Conservation (phyloP, 805 yeast genomes). For the Hanseniaspora thailandica region DNA sequence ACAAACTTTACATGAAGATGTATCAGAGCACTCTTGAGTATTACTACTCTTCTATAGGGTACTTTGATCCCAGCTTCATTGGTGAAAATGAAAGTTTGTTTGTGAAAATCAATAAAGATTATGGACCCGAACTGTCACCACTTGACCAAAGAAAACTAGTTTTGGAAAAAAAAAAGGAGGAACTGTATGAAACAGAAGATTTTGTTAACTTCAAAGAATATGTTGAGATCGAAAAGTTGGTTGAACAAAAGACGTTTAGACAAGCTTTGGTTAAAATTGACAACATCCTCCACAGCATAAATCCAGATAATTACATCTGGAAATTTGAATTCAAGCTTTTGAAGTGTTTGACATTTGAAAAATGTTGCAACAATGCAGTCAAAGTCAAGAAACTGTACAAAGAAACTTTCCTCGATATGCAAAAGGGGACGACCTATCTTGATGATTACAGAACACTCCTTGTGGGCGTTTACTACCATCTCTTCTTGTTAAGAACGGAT, state of each 20-base stretch:
- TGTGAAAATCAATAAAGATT: too few species aligned
- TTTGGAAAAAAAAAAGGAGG: too few species aligned
- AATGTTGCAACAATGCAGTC: not conserved
- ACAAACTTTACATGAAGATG: too few species aligned
- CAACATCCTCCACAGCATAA: not conserved
- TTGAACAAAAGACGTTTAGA: not conserved
- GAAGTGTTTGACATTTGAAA: not conserved
- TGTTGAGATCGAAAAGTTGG: not conserved
- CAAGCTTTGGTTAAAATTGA: not conserved
- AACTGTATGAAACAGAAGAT: not conserved
- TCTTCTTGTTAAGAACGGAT: not conserved
- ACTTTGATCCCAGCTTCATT: too few species aligned
- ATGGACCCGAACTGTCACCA: too few species aligned
- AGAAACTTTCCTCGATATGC: not conserved
- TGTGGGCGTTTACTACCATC: not conserved
- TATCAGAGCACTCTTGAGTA: too few species aligned
- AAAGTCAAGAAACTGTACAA: not conserved
- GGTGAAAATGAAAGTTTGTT: too few species aligned
- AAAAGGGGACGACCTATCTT: not conserved
- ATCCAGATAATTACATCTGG: not conserved
- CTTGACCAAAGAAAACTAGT: too few species aligned
- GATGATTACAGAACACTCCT: not conserved
- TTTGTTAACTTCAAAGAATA: not conserved
- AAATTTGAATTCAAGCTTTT: constrained; percentile 3
- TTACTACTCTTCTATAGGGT: too few species aligned